Evolutionary conservation across 768 basidiomycete genomes (phyloP).

Genomic region (Kwoniella shandongensis): DNA sequence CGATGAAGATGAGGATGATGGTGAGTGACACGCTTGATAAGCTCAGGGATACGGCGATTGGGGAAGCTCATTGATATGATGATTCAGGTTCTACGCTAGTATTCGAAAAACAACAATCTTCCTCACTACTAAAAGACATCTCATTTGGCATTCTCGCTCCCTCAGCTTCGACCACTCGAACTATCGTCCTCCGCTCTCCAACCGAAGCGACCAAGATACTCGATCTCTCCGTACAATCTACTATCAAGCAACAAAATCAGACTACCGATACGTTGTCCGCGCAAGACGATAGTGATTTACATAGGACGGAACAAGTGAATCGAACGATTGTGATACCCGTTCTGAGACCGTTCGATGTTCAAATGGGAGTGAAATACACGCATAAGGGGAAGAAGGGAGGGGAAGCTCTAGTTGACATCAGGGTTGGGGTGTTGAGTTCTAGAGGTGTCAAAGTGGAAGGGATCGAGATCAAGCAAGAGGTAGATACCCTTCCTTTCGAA

Average conservation of each 20-base stretch:
- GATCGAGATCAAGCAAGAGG: conserved; percentile 13
- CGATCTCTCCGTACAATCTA: conserved; percentile 77
- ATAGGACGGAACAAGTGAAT: conserved; percentile 61
- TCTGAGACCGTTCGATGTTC: conserved; percentile 63
- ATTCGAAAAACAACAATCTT: conserved; percentile 65
- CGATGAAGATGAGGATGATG: conserved; percentile 26
- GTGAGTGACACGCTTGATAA: conserved; percentile 15
- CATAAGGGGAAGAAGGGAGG: conserved; percentile 2
- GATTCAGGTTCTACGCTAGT: conserved; percentile 53
- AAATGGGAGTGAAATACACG: conserved; percentile 61
- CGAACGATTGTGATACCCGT: conserved; percentile 69
- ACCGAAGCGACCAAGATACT: conserved; percentile 70
- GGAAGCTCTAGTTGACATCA: conserved; percentile 17
- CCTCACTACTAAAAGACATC: conserved; percentile 72
- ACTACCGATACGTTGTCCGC: conserved; percentile 4
- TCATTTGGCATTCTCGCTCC: conserved; percentile 66
- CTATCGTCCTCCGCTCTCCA: conserved; percentile 63
- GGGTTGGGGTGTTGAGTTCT: conserved; percentile 20
- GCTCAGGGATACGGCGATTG: background rate
- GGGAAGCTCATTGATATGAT: background rate
- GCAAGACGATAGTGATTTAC: conserved; percentile 7
- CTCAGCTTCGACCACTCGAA: conserved; percentile 63
- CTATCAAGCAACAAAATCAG: conserved; percentile 40
- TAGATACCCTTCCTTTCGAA: conserved; percentile 1
- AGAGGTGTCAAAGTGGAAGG: conserved; percentile 21